Evolutionary conservation across 495 filamentous ascomycete species (phyloP).

Genomic region (Penicillium longicatenatum): DNA sequence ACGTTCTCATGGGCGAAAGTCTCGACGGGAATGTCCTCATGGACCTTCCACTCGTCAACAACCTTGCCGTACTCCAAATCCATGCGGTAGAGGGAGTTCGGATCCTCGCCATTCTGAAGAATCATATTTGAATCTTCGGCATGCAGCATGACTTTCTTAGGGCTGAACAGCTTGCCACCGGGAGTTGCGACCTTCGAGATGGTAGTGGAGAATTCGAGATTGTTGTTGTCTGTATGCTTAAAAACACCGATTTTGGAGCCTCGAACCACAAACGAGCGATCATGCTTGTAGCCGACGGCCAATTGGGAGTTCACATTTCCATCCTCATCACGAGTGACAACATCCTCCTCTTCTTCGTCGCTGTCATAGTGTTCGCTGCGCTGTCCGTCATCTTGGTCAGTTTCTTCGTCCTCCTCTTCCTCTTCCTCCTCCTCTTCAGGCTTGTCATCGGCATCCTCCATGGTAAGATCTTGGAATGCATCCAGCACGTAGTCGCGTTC

Average conservation of each 20-base stretch:
- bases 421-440: conserved; percentile 66
- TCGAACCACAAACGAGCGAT: conserved; percentile 93
- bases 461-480: conserved; percentile 90
- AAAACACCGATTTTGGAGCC: conserved; percentile 98
- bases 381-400: conserved; percentile 62
- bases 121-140: conserved; percentile 92
- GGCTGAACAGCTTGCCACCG: conserved; percentile 82
- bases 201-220: conserved; percentile 94
- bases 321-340: conserved; percentile 69
- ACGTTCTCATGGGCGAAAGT: conserved; percentile 89
- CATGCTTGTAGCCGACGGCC: conserved; percentile 98
- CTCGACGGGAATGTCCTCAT: conserved; percentile 91
- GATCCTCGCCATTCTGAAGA: conserved; percentile 79
- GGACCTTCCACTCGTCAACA: conserved; percentile 99
- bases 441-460: conserved; percentile 75
- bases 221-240: conserved; percentile 91
- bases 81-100: conserved; percentile 95
- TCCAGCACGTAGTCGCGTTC: conserved; percentile 94
- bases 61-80: conserved; percentile 98
- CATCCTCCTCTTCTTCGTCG: conserved; percentile 90
- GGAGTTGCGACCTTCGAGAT: conserved; percentile 95
- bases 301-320: conserved; percentile 90
- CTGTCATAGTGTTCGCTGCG: conserved; percentile 82
- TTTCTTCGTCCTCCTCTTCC: conserved; percentile 66
- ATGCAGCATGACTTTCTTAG: conserved; percentile 98